These are phyloP conservation scores for Penicillium steckii DNA, from an alignment of 495 filamentous ascomycete species.

Conservation along the genomic window DNA sequence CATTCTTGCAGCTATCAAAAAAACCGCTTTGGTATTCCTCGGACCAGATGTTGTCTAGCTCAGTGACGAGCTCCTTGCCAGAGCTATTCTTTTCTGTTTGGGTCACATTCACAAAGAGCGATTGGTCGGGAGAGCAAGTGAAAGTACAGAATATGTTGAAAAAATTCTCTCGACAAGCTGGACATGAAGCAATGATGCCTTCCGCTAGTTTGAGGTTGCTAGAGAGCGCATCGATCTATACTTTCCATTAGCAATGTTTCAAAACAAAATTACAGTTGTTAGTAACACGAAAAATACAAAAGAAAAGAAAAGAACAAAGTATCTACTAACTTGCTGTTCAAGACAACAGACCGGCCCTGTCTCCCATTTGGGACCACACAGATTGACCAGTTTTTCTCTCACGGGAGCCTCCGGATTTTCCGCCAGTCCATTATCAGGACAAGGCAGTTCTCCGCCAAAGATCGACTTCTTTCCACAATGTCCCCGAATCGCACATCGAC, in stretches of 20 bases:
- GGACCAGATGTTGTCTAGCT: constrained; percentile 87
- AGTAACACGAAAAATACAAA: neutral
- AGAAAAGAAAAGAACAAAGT: too few species aligned
- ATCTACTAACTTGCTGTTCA: constrained; percentile 66
- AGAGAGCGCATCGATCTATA: constrained; percentile 70
- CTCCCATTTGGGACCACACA: constrained; percentile 86
- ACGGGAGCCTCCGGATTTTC: constrained; percentile 65
- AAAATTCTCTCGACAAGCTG: constrained; percentile 95
- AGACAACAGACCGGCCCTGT: constrained; percentile 82
- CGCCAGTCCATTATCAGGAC: constrained; percentile 87
- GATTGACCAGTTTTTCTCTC: constrained; percentile 71
- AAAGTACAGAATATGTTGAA: constrained; percentile 97
- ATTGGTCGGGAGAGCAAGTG: constrained; percentile 95
- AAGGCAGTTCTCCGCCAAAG: constrained; percentile 85
- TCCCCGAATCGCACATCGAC: constrained; percentile 87
- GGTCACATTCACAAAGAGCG: constrained; percentile 92
- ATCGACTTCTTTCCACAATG: constrained; percentile 87
- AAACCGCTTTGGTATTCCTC: constrained; percentile 85
- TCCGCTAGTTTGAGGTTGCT: constrained; percentile 84
- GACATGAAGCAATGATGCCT: constrained; percentile 84
- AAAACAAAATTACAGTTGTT: neutral
- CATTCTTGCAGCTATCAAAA: constrained; percentile 96
- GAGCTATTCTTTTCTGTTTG: constrained; percentile 61
- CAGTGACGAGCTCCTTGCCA: constrained; percentile 73
- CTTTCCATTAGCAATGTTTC: neutral